These are phyloP conservation scores for Solanum pennellii DNA, from an alignment of 257 asterid species.

Conservation along the genomic window DNA sequence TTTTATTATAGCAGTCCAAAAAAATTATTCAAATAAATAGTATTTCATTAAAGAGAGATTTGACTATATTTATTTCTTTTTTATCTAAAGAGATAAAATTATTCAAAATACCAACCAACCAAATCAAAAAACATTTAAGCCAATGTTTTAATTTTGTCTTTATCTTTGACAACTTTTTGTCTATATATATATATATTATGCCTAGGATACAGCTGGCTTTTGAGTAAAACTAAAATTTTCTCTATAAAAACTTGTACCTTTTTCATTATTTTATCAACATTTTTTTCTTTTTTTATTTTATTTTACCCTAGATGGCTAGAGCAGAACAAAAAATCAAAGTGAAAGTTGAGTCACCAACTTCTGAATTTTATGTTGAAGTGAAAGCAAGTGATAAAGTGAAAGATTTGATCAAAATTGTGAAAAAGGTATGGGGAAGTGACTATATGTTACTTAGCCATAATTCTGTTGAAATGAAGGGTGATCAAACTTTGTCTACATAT, in stretches of 20 bases:
- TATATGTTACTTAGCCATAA: conserved; percentile 9
- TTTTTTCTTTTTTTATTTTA: background rate
- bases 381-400: conserved; percentile 12
- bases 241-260: background rate
- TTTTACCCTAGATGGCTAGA: background rate
- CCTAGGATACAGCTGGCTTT: background rate
- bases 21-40: background rate
- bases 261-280: background rate
- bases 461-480: conserved; percentile 1
- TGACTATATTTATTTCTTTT: background rate
- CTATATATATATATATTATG: background rate
- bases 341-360: conserved; percentile 19
- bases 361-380: conserved; percentile 12
- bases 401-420: conserved; percentile 6
- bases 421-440: conserved; percentile 21
- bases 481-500: conserved; percentile 15
- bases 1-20: background rate
- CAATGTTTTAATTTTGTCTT: background rate
- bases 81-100: background rate
- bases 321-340: conserved; percentile 3
- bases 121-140: background rate
- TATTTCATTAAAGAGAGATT: background rate
- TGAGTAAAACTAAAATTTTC: background rate
- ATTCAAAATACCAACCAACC: background rate
- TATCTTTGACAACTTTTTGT: background rate